These are phyloP conservation scores for Xylaria multiplex DNA, from an alignment of 2,329 filamentous ascomycete genomes.

Conservation along the genomic window DNA sequence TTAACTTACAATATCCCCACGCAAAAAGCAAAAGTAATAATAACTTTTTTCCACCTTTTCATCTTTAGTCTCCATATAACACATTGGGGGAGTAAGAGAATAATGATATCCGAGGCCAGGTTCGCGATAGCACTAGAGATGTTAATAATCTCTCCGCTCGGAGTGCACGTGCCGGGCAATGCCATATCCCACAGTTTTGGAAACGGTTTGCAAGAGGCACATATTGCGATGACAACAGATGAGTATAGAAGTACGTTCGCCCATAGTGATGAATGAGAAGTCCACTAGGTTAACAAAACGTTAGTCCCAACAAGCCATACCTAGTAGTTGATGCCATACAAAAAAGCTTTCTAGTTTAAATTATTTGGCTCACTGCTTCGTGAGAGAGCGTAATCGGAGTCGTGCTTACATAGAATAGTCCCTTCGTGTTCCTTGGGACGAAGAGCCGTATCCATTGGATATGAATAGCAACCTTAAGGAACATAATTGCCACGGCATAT, in stretches of 20 bases:
- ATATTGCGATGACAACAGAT: slow-evolving; percentile 9
- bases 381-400: neutral
- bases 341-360: too few relatives aligned
- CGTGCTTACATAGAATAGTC: slow-evolving; percentile 25
- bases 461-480: slow-evolving; percentile 33
- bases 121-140: slow-evolving; percentile 23
- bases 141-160: slow-evolving; percentile 15
- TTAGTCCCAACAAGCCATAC: neutral
- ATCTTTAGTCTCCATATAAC: slow-evolving; percentile 36
- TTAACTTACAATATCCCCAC: slow-evolving; percentile 28
- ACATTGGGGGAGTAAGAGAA: slow-evolving; percentile 32
- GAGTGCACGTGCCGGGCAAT: slow-evolving; percentile 21
- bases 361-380: neutral
- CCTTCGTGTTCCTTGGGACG: slow-evolving; percentile 24
- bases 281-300: slow-evolving; percentile 17
- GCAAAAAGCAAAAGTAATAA: slow-evolving; percentile 29
- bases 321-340: neutral
- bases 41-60: slow-evolving; percentile 27
- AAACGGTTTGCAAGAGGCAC: slow-evolving; percentile 26
- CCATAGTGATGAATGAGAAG: slow-evolving; percentile 6
- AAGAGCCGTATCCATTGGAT: slow-evolving; percentile 36
- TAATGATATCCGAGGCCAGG: slow-evolving; percentile 27
- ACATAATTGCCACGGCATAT: slow-evolving; percentile 24
- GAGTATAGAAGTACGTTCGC: slow-evolving; percentile 17
- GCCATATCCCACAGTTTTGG: slow-evolving; percentile 27